Base-by-base conservation (phyloP, 495 filamentous ascomycete genomes). In the Annulohypoxylon nitens region DNA sequence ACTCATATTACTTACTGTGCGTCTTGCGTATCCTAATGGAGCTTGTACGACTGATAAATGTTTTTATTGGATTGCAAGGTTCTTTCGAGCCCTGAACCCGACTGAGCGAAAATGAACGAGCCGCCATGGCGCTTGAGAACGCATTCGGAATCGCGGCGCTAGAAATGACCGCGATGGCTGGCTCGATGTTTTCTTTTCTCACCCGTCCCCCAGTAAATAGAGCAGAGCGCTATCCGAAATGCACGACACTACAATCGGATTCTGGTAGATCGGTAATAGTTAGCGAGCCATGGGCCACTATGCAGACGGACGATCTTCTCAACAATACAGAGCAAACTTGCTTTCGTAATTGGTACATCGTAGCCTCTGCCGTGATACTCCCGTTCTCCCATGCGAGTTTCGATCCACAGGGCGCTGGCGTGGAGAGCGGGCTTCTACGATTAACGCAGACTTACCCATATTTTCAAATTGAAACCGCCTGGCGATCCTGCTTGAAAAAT, bases 41-140 rank as follows among this genome's bases (percentile, higher is more conserved):
- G n/a, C 30, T 57, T 57, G 59, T 48, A 58, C 50, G 47, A 69
- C 59, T 47, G 37, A 63, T 25, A 23, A 47, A 30, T 26, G 36
- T 18, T 53, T n/a, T 60, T 48, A 69, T 69, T 69, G 66, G 66
- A n/a, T 20, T 47, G n/a, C 43, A 47, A 47, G 43, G n/a, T 47
- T 20, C 43, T 20, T 16, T n/a, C 26, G 39, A 43, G 39, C 39
- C 11, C 54, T 41, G 4, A 54, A 69, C 51, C 59, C 59, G 58
- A n/a, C 5, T 8, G 23, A 20, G 30, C 25, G 50, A 58, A 48
- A 48, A 45, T 36, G 26, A 30, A 43, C 39, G 16, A 48, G 25
- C 10, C 1, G 43, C n/a, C 20, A 33, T 14, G 63, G 37, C 53
- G 37, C 10, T 25, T 26, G 14, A 58, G 53, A 66, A 48, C 48